Evolutionary conservation across 2,329 filamentous ascomycete species (phyloP).

Genomic region (Teratosphaeriaceae sp.): DNA sequence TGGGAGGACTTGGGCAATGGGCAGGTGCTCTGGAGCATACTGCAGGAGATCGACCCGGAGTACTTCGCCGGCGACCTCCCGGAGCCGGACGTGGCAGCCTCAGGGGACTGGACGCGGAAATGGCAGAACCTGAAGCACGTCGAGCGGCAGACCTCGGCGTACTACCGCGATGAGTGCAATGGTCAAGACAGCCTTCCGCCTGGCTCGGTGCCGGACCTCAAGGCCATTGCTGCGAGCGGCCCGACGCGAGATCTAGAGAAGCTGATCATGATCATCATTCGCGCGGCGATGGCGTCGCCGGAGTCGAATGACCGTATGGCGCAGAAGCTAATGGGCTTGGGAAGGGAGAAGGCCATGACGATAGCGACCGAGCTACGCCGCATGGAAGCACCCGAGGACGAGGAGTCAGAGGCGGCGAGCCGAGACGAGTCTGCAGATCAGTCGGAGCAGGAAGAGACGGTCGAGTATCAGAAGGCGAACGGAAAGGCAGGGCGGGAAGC

Average conservation of each 20-base stretch:
- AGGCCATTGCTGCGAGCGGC: slow-evolving; percentile 42
- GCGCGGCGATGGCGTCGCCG: slow-evolving; percentile 42
- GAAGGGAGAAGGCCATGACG: slow-evolving; percentile 26
- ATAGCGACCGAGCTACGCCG: slow-evolving; percentile 27
- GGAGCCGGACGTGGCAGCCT: slow-evolving; percentile 36
- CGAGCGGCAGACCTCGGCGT: slow-evolving; percentile 42
- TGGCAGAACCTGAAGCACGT: slow-evolving; percentile 50
- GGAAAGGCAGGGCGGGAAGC: slow-evolving; percentile 14
- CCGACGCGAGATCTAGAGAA: slow-evolving; percentile 31
- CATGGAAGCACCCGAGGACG: slow-evolving; percentile 25
- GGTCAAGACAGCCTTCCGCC: slow-evolving; percentile 27
- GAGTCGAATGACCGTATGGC: slow-evolving; percentile 44
- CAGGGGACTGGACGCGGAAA: slow-evolving; percentile 44
- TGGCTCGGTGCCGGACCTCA: slow-evolving; percentile 39
- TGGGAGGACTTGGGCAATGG: slow-evolving; percentile 43
- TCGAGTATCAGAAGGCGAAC: slow-evolving; percentile 13
- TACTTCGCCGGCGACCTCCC: slow-evolving; percentile 45
- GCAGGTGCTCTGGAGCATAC: slow-evolving; percentile 41
- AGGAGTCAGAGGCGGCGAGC: slow-evolving; percentile 21
- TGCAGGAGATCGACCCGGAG: slow-evolving; percentile 40
- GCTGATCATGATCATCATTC: slow-evolving; percentile 44
- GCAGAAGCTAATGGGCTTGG: slow-evolving; percentile 26
- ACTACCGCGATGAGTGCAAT: slow-evolving; percentile 41
- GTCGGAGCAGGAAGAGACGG: slow-evolving; percentile 22
- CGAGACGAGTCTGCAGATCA: slow-evolving; percentile 26